Percentiles rank a stretch among this genome's conserved stretches.
phyloP scores from a whole-genome alignment of 129 eudicot species.

The Lactuca sativa region DNA sequence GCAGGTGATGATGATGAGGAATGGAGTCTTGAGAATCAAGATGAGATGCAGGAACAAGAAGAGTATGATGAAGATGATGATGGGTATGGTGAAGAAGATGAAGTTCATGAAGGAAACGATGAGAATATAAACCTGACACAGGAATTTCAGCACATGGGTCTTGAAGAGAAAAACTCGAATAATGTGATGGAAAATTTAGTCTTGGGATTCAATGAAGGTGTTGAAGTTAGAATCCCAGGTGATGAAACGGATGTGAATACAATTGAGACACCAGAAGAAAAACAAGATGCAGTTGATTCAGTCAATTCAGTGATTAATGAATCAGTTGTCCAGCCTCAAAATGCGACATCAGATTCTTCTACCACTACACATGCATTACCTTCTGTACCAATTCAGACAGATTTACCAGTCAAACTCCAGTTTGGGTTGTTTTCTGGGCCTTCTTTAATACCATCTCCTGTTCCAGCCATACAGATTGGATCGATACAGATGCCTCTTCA shows the following conservation, averaged over 20 bases:
- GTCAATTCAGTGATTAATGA: conserved; percentile 24
- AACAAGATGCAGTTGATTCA: conserved; percentile 42
- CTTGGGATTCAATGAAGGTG: conserved; percentile 89
- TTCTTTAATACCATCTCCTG: conserved; percentile 87
- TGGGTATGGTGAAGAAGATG: conserved; percentile 86
- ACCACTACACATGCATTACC: conserved; percentile 30
- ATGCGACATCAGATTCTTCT: conserved; percentile 28
- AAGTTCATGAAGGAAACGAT: conserved; percentile 70
- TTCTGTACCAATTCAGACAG: conserved; percentile 51
- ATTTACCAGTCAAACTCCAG: conserved; percentile 76
- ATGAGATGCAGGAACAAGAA: conserved; percentile 74
- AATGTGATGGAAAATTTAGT: conserved; percentile 57
- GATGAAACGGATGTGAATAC: conserved; percentile 52
- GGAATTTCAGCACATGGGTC: conserved; percentile 58
- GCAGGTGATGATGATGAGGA: conserved; percentile 77
- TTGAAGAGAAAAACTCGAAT: conserved; percentile 54
- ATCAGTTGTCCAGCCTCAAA: conserved; percentile 28
- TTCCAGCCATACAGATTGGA: conserved; percentile 97
- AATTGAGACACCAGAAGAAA: conserved; percentile 44
- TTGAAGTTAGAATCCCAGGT: conserved; percentile 74
- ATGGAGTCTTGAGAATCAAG: conserved; percentile 71
- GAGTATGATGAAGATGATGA: conserved; percentile 91
- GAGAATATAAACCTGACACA: conserved; percentile 54
- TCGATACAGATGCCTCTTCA: conserved; percentile 99
- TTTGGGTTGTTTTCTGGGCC: conserved; percentile 97